Evolutionary conservation across 768 basidiomycete genomes (phyloP).

Genomic region (Lactifluus piperatus): DNA sequence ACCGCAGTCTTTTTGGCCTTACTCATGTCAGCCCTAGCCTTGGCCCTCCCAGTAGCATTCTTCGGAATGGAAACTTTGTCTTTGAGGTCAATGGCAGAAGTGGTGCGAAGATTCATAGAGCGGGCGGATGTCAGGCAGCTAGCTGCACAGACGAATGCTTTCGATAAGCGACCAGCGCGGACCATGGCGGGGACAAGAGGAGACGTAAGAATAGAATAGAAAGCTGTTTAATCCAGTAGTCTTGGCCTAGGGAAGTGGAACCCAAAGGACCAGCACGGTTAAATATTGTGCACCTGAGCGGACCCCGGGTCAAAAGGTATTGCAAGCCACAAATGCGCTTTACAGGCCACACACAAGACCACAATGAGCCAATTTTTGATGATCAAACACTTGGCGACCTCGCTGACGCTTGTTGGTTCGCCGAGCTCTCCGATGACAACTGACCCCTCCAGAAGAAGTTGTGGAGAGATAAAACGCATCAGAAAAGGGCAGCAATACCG

Average conservation of each 20-base stretch:
- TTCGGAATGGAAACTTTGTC: background rate
- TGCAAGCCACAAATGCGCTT: background rate
- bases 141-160: background rate
- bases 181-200: background rate
- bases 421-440: background rate
- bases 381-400: background rate
- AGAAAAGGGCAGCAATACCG: background rate
- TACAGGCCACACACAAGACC: background rate
- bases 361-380: background rate
- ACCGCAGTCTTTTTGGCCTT: background rate
- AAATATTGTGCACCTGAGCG: background rate
- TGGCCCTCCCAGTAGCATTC: background rate
- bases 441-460: background rate
- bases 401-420: no score
- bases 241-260: background rate
- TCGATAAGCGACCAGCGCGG: background rate
- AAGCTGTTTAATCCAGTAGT: background rate
- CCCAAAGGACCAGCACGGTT: background rate
- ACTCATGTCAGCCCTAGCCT: background rate
- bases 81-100: background rate
- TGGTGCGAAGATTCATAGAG: background rate
- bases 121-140: background rate
- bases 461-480: background rate
- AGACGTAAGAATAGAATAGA: background rate
- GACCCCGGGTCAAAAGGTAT: background rate